Evolutionary conservation across 106 monocot genomes (phyloP).

Genomic region (Xerophyta viscosa): DNA sequence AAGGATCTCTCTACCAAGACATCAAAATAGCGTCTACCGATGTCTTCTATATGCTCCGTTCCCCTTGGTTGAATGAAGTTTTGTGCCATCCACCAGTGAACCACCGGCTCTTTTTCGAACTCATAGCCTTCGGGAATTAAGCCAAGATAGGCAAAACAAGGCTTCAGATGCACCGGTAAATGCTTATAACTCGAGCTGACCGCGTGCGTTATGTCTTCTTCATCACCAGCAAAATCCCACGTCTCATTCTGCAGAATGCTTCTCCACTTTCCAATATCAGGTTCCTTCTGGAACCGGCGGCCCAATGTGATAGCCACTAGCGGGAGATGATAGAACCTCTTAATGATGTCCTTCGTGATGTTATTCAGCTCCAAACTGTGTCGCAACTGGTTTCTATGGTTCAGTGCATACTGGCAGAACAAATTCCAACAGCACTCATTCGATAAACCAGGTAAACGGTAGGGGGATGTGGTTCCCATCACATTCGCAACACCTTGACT

Average conservation of each 20-base stretch:
- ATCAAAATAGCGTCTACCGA: not conserved
- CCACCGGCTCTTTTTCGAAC: conserved; percentile 13
- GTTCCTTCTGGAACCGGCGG: not conserved
- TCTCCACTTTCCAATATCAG: not conserved
- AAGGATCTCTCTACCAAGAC: not conserved
- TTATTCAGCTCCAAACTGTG: not conserved
- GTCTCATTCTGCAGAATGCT: not conserved
- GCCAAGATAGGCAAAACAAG: conserved; percentile 22
- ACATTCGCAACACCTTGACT: conserved; percentile 3
- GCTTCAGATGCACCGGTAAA: conserved; percentile 15
- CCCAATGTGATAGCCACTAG: conserved; percentile 15
- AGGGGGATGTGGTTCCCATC: not conserved
- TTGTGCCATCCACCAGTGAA: conserved; percentile 23
- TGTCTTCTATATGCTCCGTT: not conserved
- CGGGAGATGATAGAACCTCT: conserved; percentile 12
- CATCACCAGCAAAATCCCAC: not conserved
- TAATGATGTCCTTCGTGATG: conserved; percentile 8
- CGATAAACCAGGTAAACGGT: not conserved
- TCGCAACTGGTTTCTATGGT: too few species aligned
- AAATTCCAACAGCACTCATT: conserved; percentile 5
- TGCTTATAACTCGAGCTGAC: conserved; percentile 3
- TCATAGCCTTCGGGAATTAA: conserved; percentile 16
- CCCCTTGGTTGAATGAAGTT: conserved; percentile 1
- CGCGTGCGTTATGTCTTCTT: not conserved
- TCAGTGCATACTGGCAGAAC: conserved; percentile 4